Evolutionary conservation across 164 flowering plant genomes (phyloP).

Genomic region (Aristolochia fimbriata): DNA sequence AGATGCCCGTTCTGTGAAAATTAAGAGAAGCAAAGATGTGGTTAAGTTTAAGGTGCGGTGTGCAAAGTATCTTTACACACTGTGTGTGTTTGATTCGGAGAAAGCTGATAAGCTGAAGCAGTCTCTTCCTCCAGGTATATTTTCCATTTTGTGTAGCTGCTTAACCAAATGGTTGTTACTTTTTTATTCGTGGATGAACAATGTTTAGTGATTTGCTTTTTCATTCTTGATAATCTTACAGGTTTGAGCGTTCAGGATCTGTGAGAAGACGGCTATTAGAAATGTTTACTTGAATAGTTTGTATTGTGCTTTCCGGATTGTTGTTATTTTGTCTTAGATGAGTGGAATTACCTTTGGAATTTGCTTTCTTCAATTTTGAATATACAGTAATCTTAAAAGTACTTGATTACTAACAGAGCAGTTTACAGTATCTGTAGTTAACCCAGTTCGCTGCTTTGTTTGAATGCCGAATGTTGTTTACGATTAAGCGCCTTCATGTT

Average conservation of each 20-base stretch:
- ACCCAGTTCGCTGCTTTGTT: too few species aligned
- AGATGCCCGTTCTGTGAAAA: constrained; percentile 72
- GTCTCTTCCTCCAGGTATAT: constrained; percentile 72
- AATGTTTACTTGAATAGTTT: too few species aligned
- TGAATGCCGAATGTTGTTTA: too few species aligned
- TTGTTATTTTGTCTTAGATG: too few species aligned
- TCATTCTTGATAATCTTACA: background rate
- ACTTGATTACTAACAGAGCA: too few species aligned
- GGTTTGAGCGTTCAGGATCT: constrained; percentile 13
- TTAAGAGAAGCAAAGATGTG: constrained; percentile 70
- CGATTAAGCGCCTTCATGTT: too few species aligned
- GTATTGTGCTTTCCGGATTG: too few species aligned
- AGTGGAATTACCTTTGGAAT: too few species aligned
- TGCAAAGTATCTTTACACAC: constrained; percentile 69
- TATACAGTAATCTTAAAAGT: too few species aligned
- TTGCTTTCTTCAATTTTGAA: too few species aligned
- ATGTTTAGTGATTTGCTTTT: background rate
- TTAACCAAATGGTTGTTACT: background rate
- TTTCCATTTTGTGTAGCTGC: background rate
- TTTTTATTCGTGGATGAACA: background rate
- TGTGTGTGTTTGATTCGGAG: constrained; percentile 60
- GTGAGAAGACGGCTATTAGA: background rate
- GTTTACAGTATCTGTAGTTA: too few species aligned
- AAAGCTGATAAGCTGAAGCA: constrained; percentile 83
- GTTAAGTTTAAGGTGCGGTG: constrained; percentile 83